Base-by-base conservation (phyloP, 1,284 basidiomycete genomes). In the Paramarasmius palmivorus region DNA sequence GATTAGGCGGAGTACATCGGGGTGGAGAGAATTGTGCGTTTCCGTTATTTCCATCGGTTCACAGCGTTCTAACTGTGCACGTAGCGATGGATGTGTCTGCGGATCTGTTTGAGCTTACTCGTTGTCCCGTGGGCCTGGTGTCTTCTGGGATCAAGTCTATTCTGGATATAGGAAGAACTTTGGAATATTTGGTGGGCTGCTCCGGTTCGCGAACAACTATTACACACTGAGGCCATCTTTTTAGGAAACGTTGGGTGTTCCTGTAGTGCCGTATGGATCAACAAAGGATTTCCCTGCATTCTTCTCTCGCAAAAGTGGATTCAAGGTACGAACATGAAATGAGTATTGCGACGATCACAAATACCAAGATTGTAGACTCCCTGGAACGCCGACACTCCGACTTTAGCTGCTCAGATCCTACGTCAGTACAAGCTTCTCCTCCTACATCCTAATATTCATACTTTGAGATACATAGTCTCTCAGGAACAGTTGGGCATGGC, bases 111-210 rank as follows among this genome's bases (percentile, higher is more conserved):
- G 93, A 96, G 66, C 80, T 97, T 37, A 80, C 90, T 22, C 81
- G 91, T 20, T 94, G 90, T 59, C 87, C 90, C 20, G 91, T 97
- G 53, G 92, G 91, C 7, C 81, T 99, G 36, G 88, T 99, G 20
- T 97, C 95, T 38, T 92, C 95, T 2, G 97, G 97, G 2, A 88
- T 93, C 34, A 99, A 99, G 68, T 95, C 92, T 0, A 98, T 99
- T 59, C 73, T 99, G 49, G 96, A 98, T 69, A 95, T 99, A 57
- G 91, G 92, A 52, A 78, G 88, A 62, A 98, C 97, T 8, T 78
- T 99, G 40, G 97, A 99, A 73, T 96, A 95, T 64, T 82, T 99
- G 59, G 90, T 91, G 60, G 50, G 80, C 56, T 5, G 32, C 26
- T 32, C 19, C 19, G 6, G 41, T 6, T 9, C 6, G 29, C 26